These are phyloP conservation scores for Sphagnum magellanicum DNA, from an alignment of 228 moss, liverwort and hornwort genomes.

Conservation along the genomic window DNA sequence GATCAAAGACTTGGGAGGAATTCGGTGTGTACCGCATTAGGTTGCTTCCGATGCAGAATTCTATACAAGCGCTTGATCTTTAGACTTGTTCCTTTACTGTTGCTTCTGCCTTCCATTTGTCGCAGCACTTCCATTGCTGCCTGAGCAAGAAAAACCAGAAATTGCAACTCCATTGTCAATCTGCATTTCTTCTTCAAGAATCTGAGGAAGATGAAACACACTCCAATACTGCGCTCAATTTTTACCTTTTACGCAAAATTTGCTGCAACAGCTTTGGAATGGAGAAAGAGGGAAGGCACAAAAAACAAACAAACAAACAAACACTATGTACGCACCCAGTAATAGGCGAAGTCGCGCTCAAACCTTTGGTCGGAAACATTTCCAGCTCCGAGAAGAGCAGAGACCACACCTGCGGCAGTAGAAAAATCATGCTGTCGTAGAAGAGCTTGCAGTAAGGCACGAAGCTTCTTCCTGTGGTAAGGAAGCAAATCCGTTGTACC, in stretches of 20 bases:
- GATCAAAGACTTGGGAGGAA: not conserved
- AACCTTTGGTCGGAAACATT: conserved; percentile 16
- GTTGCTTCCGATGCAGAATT: conserved; percentile 59
- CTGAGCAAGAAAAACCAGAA: conserved; percentile 24
- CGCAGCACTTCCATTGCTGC: conserved; percentile 78
- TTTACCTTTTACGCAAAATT: too few relatives aligned
- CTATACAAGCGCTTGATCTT: conserved; percentile 76
- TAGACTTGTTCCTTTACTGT: conserved; percentile 32
- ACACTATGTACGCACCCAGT: conserved; percentile 12
- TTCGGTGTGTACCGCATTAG: conserved; percentile 43
- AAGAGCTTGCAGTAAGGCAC: conserved; percentile 45
- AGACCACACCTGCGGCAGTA: conserved; percentile 46
- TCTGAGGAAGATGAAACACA: too few relatives aligned
- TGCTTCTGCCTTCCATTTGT: conserved; percentile 28
- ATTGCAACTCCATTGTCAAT: not conserved
- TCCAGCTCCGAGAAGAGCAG: conserved; percentile 46
- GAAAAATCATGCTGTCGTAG: conserved; percentile 44
- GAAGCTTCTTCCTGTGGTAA: conserved; percentile 47
- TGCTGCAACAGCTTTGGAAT: too few relatives aligned
- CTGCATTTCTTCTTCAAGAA: too few relatives aligned
- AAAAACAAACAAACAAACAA: conserved; percentile 8
- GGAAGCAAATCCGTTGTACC: conserved; percentile 47
- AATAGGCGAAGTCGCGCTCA: conserved; percentile 42
- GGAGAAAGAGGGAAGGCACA: too few relatives aligned
- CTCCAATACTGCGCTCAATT: too few relatives aligned